These are phyloP conservation scores for Jimgerdemannia lactiflua DNA, from an alignment of 192 early-diverging fungal genomes.

Conservation along the genomic window DNA sequence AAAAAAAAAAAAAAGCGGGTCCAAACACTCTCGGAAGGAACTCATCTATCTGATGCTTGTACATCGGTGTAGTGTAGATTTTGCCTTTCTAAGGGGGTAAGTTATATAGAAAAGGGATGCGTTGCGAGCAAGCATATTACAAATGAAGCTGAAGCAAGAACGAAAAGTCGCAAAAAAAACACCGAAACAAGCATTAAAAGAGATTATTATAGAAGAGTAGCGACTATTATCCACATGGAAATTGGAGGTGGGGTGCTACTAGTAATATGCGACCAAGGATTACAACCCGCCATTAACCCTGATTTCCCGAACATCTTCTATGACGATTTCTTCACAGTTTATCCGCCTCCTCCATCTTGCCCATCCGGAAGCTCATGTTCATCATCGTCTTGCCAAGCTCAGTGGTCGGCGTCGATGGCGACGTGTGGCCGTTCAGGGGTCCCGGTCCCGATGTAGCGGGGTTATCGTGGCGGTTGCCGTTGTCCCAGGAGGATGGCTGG, in stretches of 20 bases:
- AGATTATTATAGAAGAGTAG: neutral
- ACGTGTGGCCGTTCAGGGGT: neutral
- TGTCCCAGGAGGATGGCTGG: slow-evolving; percentile 18
- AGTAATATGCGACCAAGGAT: neutral
- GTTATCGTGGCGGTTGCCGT: slow-evolving; percentile 26
- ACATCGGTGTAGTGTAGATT: neutral
- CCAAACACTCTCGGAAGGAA: neutral
- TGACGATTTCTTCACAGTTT: slow-evolving; percentile 6
- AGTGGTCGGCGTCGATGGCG: slow-evolving; percentile 15
- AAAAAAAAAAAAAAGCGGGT: neutral
- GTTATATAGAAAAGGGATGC: neutral
- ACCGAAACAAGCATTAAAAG: neutral
- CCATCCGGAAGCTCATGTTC: slow-evolving; percentile 22
- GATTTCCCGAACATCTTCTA: neutral
- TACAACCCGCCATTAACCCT: neutral
- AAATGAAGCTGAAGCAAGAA: neutral
- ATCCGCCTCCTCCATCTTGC: slow-evolving; percentile 22
- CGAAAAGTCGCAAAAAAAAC: neutral
- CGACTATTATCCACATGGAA: neutral
- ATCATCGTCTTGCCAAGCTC: slow-evolving; percentile 22
- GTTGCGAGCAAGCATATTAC: neutral
- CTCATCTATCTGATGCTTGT: neutral
- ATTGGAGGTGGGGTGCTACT: neutral
- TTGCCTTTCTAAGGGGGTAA: neutral
- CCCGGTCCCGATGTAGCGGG: slow-evolving; percentile 18